phyloP scores from a whole-genome alignment of 148 eudicot species.

The Vaccinium darrowii region DNA sequence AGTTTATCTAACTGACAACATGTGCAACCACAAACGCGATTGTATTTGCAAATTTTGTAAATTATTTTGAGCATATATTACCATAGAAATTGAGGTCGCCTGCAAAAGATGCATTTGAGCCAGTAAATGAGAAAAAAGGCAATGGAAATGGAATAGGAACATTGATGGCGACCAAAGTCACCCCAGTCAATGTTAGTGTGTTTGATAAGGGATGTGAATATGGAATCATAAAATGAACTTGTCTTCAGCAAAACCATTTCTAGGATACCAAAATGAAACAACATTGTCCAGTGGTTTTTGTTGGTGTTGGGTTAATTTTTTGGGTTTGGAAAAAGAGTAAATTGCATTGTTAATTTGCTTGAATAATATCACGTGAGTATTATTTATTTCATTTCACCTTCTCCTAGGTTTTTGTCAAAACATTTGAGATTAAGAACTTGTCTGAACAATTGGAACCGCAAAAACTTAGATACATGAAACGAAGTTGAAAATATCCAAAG shows the following conservation, averaged over 20 bases:
- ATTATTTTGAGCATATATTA: conserved; percentile 21
- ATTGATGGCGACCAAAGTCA: conserved; percentile 78
- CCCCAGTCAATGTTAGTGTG: neutral
- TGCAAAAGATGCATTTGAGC: conserved; percentile 27
- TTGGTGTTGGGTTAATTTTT: no score
- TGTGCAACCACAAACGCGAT: neutral
- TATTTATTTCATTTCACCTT: no score
- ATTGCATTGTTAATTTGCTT: no score
- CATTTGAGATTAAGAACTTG: no score
- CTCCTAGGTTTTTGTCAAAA: no score
- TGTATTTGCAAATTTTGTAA: conserved; percentile 46
- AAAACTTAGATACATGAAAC: no score
- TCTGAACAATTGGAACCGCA: no score
- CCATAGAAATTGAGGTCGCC: conserved; percentile 99
- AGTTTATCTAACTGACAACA: neutral
- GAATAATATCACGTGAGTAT: no score
- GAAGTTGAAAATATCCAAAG: no score
- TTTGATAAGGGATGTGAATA: neutral
- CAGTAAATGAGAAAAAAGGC: conserved; percentile 87
- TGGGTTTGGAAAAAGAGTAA: no score
- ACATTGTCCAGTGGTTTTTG: no score
- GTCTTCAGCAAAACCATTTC: neutral
- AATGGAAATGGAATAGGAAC: conserved; percentile 95
- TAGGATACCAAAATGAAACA: neutral
- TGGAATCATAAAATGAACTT: neutral